phyloP scores from a whole-genome alignment of 2,329 filamentous ascomycete species.

The Aspergillus amoenus region DNA sequence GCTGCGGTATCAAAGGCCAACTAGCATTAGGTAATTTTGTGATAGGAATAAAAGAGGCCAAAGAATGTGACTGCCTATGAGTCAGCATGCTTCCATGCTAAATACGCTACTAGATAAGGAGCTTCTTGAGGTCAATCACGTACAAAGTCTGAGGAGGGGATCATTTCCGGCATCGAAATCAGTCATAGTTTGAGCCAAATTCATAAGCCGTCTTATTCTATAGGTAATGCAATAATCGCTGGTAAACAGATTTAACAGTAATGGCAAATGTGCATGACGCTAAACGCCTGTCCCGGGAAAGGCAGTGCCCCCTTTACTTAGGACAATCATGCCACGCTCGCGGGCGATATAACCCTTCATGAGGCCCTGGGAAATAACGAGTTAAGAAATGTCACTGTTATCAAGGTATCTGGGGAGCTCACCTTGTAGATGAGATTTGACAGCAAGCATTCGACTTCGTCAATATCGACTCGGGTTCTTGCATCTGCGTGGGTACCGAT shows the following conservation, averaged over 20 bases:
- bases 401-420: not conserved
- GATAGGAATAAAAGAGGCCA: not conserved
- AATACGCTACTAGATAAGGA: not conserved
- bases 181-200: not conserved
- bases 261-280: not conserved
- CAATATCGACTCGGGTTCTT: conserved; percentile 68
- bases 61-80: not conserved
- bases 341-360: conserved; percentile 99
- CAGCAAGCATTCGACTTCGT: conserved; percentile 93
- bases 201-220: not conserved
- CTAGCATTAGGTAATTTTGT: not conserved
- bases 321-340: conserved; percentile 82
- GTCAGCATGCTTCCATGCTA: not conserved
- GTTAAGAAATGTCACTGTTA: not conserved
- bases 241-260: not conserved
- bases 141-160: too few species aligned
- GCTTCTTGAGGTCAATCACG: not conserved
- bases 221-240: not conserved
- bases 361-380: conserved; percentile 61
- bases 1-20: not conserved
- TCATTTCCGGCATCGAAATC: not conserved
- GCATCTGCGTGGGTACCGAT: conserved; percentile 59
- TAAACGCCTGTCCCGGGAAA: conserved; percentile 84
- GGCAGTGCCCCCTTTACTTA: conserved; percentile 81
- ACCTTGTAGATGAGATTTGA: conserved; percentile 99